Base-by-base conservation (phyloP, 2,329 filamentous ascomycete genomes). In the Talaromyces sp. region DNA sequence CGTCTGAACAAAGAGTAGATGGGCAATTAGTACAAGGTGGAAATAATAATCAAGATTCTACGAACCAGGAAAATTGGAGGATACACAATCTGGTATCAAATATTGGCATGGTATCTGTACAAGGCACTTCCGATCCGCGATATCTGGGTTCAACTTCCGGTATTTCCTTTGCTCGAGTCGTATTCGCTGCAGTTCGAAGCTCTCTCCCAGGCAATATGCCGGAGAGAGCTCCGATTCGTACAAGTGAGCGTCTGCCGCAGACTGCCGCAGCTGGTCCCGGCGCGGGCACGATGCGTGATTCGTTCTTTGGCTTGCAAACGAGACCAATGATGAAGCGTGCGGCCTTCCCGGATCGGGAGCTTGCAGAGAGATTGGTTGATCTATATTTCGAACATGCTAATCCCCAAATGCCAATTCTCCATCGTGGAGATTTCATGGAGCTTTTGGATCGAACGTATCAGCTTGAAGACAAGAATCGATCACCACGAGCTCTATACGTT, bases 331-430 rank as follows among this genome's bases (percentile, higher is more conserved):
- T 97, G 68, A 86, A 89, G 56, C 89, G 89, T 40, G 92, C 92
- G 0, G 81, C 86, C 0, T 97, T 97, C 63, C 94, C 94, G 0
- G 85, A 89, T 57, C 85, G 83, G 58, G 84, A 89, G 29, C 78
- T 96, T 2, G 93, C 86, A 1, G 74, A 83, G 49, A 83, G 85
- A 54, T 80, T 97, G 16, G 86, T 90, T 33, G 84, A 86, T 49
- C 82, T 97, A 33, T 97, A 97, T 71, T 97, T 97, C 71, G 91
- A 97, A 74, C 90, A 97, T 70, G 91, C 93, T 1, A 97, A 97
- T 69, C 92, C 93, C 4, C 93, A 97, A 72, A 95, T 97, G 60
- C 93, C 93, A 0, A 91, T 97, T 39, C 78, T 97, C 45, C 93
- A 97, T 69, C 86, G 90, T 33, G 87, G 83, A 29, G 91, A 97